Conservation (phyloP, 805 yeast species). For the Candida qinlingensis region DNA sequence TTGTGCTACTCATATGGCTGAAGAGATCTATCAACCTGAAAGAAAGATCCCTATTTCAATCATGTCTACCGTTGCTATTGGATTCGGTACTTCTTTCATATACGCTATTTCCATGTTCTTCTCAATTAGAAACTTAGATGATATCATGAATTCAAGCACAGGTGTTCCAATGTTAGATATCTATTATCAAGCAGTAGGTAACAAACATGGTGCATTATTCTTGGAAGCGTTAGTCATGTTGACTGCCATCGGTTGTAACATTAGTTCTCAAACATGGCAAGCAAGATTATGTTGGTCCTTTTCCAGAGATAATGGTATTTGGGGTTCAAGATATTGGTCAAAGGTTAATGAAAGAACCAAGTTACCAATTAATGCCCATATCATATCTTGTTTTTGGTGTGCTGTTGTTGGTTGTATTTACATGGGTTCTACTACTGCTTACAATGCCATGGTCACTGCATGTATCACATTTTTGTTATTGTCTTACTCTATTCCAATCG, state of each 20-base stretch:
- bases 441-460: conserved; percentile 57
- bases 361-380: conserved; percentile 56
- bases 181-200: conserved; percentile 50
- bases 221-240: conserved; percentile 44
- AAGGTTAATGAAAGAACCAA: conserved; percentile 40
- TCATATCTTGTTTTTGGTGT: conserved; percentile 47
- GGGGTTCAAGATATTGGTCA: conserved; percentile 47
- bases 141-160: conserved; percentile 41
- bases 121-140: conserved; percentile 47
- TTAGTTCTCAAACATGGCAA: conserved; percentile 64
- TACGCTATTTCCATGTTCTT: conserved; percentile 54
- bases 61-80: conserved; percentile 58
- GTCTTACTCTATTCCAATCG: conserved; percentile 53
- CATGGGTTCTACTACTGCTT: conserved; percentile 63
- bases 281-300: conserved; percentile 66
- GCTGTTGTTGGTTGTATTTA: conserved; percentile 56
- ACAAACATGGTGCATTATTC: conserved; percentile 49
- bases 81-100: conserved; percentile 52
- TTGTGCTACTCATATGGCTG: conserved; percentile 69
- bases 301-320: conserved; percentile 59
- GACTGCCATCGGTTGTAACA: conserved; percentile 54
- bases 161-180: conserved; percentile 63
- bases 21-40: conserved; percentile 51
- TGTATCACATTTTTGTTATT: conserved; percentile 54
- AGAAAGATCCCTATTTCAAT: conserved; percentile 57